Base-by-base conservation (phyloP, 768 basidiomycete species). In the Mycena galopus region DNA sequence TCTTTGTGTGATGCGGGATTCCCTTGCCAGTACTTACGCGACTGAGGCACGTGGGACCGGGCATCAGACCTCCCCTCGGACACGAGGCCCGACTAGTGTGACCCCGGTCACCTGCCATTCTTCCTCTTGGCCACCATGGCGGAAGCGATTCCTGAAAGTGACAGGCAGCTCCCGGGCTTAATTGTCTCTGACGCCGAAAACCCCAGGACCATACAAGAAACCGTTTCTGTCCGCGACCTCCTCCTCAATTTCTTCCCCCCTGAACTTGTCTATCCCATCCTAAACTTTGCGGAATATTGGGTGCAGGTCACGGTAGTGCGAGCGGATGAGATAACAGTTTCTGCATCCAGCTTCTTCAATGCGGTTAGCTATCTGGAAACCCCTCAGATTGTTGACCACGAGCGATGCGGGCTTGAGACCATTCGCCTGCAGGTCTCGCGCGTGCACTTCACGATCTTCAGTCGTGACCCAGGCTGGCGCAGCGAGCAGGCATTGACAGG, bases 241-340 rank as follows among this genome's bases (percentile, higher is more conserved):
- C 58, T 60, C 21, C 35, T 39, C 21, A 23, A 12, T 5, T 23
- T 25, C 32, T 39, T 60, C n/a, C 58, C 58, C 39, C 60, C 23
- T 14, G 39, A 61, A 44, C 42, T 61, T 25, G 60, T 61, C 60
- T 44, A 44, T 8, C 12, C 44, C 60, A 39, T 44, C 42, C 60
- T 61, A 4, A 4, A 61, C 29, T 39, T 42, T 25, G 60, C 60
- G 0, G 60, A 44, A 44, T 47, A 61, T 21, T 61, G 42, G 37
- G 60, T 12, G 10, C 23, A 27, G 42, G 39, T 39, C 37, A 61
- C n/a, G 27, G 7, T 25, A 14, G 37, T 5, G 3, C 60, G 60
- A 8, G 23, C 5, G 30, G 11, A 58, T 0, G 30, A 10, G 21
- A 14, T 33, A 7, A 4, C 12, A 8, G 8, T 58, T 21, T 11